Evolutionary conservation across 176 grass and related monocot genomes (phyloP).

Genomic region (Hsuehochloa calcarea): DNA sequence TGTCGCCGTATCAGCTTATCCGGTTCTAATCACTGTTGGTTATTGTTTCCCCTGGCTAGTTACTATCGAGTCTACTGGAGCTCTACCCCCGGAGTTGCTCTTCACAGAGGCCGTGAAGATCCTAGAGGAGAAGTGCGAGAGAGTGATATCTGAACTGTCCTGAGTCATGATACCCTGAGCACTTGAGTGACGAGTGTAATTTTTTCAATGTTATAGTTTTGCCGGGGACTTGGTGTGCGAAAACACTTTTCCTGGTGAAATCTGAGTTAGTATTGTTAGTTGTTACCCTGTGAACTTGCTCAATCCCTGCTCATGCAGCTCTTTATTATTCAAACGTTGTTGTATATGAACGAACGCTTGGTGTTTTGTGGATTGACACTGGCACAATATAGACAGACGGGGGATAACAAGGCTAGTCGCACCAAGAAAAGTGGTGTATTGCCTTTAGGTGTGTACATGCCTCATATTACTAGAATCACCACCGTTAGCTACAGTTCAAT

Average conservation of each 20-base stretch:
- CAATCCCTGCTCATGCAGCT: background rate
- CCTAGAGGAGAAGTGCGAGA: conserved; percentile 73
- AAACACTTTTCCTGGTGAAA: background rate
- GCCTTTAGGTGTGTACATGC: too few relatives aligned
- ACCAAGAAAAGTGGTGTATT: too few relatives aligned
- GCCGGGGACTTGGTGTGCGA: background rate
- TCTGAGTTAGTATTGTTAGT: background rate
- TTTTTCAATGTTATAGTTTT: background rate
- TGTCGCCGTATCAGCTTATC: background rate
- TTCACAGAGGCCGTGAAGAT: conserved; percentile 80
- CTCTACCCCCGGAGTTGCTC: conserved; percentile 59
- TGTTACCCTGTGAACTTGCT: background rate
- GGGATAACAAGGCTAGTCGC: too few relatives aligned
- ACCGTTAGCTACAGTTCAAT: too few relatives aligned
- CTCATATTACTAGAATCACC: too few relatives aligned
- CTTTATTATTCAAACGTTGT: background rate
- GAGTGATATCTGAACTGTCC: conserved; percentile 77
- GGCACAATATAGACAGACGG: background rate
- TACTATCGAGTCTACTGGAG: conserved; percentile 69
- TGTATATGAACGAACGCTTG: background rate
- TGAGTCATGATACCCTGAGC: background rate
- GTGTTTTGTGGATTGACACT: background rate
- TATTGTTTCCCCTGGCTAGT: conserved; percentile 44
- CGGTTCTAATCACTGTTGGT: background rate
- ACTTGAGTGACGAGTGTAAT: background rate